Evolutionary conservation across 345 rosid genomes (phyloP), one percentile per base, ranked within the genome.

Genomic region (Ceriops decandra): DNA sequence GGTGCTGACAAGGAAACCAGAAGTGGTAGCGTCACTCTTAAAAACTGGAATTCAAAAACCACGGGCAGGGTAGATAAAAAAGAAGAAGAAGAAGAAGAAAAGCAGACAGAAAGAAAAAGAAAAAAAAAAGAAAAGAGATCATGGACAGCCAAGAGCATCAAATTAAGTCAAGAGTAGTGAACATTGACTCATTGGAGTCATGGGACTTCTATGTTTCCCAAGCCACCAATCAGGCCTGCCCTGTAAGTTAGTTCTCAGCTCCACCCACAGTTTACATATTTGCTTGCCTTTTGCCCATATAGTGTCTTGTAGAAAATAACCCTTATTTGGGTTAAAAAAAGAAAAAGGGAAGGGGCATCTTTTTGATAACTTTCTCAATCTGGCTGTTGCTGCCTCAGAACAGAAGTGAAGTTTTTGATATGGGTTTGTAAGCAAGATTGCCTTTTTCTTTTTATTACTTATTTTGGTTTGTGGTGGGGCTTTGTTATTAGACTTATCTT

Each of bases 171-270:
- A 82, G 92, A 72, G 89, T 82, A 62, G 74, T 85, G 51, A 85
- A 83, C 72, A 76, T 93, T 10, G 89, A 83, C 24, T 87, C 96
- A 7, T 67, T 68, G 57, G 84, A 87, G 71, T 79, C 93, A 59
- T 91, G 99, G 96, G 87, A 86, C 20, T 76, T 73, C 59, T 86
- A 72, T 80, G 68, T 87, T 30, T 72, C 76, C 68, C 93, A 81
- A 79, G 90, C 93, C 66, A 85, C 76, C 74, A 79, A 52, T 69
- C 93, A 85, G 54, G 81, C 68, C 68, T 82, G 84, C 77, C 89
- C 96, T 60, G 97, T 91, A 81, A 74, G 90, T 73, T 57, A 62
- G 27, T 33, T 57, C 28, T 49, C 1, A 24, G 36, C 19, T 21
- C 26, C 33, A 5, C 22, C 26, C 33, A 9, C 22, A 17, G 21